Evolutionary conservation across 768 basidiomycete genomes (phyloP).

Genomic region (Serendipita vermifera): DNA sequence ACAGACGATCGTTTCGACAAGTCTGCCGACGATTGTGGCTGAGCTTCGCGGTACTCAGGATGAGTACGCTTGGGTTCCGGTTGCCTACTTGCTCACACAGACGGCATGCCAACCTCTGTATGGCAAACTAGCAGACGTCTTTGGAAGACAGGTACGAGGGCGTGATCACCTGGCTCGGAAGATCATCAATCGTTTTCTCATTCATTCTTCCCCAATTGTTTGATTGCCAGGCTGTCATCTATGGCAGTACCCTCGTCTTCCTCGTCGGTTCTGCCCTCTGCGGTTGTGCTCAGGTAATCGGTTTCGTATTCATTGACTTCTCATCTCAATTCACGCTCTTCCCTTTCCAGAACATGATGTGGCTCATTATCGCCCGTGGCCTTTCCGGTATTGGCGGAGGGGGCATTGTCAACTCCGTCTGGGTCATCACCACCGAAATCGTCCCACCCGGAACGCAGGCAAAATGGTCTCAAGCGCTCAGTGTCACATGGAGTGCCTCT

Average conservation of each 20-base stretch:
- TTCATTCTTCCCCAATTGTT: no score
- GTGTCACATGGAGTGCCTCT: slow-evolving; percentile 76
- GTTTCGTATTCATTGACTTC: slow-evolving; percentile 11
- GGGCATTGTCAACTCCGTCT: slow-evolving; percentile 73
- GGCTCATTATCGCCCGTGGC: slow-evolving; percentile 54
- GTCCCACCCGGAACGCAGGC: slow-evolving; percentile 57
- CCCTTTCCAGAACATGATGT: slow-evolving; percentile 29
- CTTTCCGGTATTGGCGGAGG: slow-evolving; percentile 74
- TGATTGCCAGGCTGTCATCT: slow-evolving; percentile 54
- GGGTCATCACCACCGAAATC: slow-evolving; percentile 78
- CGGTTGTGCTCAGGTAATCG: slow-evolving; percentile 52
- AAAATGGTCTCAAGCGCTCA: slow-evolving; percentile 76
- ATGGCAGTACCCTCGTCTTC: slow-evolving; percentile 61
- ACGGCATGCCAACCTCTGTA: slow-evolving; percentile 77
- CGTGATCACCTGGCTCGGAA: not conserved
- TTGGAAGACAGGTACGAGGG: slow-evolving; percentile 68
- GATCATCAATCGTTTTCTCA: no score
- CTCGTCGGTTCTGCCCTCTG: slow-evolving; percentile 68
- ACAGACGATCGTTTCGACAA: slow-evolving; percentile 67
- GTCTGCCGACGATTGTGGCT: slow-evolving; percentile 64
- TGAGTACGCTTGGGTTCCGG: slow-evolving; percentile 78
- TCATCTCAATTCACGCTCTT: slow-evolving; percentile 15
- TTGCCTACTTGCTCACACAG: slow-evolving; percentile 75
- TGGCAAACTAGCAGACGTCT: slow-evolving; percentile 63
- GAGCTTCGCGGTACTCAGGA: slow-evolving; percentile 52